phyloP scores from a whole-genome alignment of 352 stramenopile genomes.

The Globisporangium nodosum region DNA sequence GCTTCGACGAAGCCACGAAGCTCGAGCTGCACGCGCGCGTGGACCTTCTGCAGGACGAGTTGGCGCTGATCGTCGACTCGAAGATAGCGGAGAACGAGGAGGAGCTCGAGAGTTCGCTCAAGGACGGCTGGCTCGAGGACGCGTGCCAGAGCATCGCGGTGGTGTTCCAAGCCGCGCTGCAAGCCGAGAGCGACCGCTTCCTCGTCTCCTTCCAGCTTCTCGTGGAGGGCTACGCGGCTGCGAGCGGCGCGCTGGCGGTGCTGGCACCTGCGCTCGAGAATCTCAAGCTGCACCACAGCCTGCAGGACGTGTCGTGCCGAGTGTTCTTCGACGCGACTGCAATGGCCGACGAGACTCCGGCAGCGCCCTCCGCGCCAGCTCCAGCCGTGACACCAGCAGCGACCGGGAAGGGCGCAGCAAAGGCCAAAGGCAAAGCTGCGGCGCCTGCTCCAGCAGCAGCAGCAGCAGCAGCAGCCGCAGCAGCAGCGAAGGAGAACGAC shows the following conservation, averaged over 20 bases:
- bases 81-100: constrained; percentile 37
- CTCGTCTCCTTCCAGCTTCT: constrained; percentile 51
- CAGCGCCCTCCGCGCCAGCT: constrained; percentile 7
- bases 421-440: constrained; percentile 33
- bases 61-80: constrained; percentile 38
- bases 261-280: constrained; percentile 28
- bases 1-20: constrained; percentile 78
- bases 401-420: constrained; percentile 23
- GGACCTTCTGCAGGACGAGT: constrained; percentile 67
- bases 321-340: constrained; percentile 33
- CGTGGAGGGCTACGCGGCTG: constrained; percentile 39
- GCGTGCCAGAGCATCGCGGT: constrained; percentile 30
- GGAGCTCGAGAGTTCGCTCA: constrained; percentile 36
- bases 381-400: constrained; percentile 3
- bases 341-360: constrained; percentile 15
- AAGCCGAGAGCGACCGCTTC: constrained; percentile 73
- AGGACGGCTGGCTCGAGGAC: constrained; percentile 60
- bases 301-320: constrained; percentile 29
- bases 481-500: constrained; percentile 9
- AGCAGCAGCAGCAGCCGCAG: constrained; percentile 14
- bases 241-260: constrained; percentile 30
- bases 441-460: constrained; percentile 15
- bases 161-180: constrained; percentile 48
- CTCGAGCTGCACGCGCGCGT: constrained; percentile 66
- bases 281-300: constrained; percentile 17